Conservation (phyloP, 192 early-diverging fungal genomes). For the Phycomyces blakesleeanus region DNA sequence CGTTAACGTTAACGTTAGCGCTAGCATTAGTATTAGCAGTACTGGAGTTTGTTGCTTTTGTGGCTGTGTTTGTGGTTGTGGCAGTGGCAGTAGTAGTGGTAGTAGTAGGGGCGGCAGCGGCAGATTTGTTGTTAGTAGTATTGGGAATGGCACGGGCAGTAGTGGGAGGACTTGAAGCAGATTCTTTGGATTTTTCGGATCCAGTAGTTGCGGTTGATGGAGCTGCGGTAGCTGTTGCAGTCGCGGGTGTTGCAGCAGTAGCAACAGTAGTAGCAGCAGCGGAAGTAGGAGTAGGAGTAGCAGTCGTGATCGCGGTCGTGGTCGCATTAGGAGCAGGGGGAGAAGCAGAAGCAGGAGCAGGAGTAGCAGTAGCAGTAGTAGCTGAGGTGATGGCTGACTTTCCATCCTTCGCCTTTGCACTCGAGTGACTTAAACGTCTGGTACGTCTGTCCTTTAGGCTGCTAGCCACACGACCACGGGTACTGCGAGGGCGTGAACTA, state of each 20-base stretch:
- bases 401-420: not conserved
- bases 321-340: too few relatives aligned
- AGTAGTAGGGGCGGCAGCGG: too few relatives aligned
- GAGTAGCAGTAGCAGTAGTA: not conserved
- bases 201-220: too few relatives aligned
- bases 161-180: too few relatives aligned
- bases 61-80: not conserved
- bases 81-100: not conserved
- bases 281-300: not conserved
- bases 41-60: not conserved
- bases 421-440: not conserved
- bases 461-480: slow-evolving; percentile 10
- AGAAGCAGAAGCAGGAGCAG: not conserved
- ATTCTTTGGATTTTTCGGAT: too few relatives aligned
- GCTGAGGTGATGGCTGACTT: slow-evolving; percentile 1
- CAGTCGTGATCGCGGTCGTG: not conserved
- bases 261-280: not conserved
- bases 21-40: too few relatives aligned
- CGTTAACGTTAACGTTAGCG: too few relatives aligned
- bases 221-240: too few relatives aligned
- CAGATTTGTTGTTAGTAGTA: too few relatives aligned
- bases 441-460: slow-evolving; percentile 4
- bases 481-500: slow-evolving; percentile 12
- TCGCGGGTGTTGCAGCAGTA: not conserved
- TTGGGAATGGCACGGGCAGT: too few relatives aligned